Base-by-base conservation (phyloP, 2,329 filamentous ascomycete species). In the Tricladium varicosporioides region DNA sequence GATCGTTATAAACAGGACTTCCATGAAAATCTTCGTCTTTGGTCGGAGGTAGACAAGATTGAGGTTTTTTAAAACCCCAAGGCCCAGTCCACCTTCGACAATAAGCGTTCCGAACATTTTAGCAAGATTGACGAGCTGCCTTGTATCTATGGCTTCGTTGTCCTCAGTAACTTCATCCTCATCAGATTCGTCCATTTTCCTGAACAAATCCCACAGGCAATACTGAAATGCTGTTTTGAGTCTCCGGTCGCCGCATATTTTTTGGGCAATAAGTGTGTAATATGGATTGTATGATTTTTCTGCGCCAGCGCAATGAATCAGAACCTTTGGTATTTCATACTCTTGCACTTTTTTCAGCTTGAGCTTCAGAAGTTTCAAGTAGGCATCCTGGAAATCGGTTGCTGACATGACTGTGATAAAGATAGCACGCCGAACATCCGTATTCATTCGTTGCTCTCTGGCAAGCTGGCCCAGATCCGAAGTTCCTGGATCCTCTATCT, bases 371-470 rank as follows among this genome's bases (percentile, higher is more conserved):
- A 97, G 79, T 15, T 92, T 88, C 9, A 86, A 75, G 65, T 92
- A 86, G 0, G 92, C 94, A 67, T 97, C 91, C 64, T 92, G 86
- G 70, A 83, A 91, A 69, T 96, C 91, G 9, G 82, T 83, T 1
- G 91, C 90, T 10, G 89, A 92, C 79, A 97, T 89, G 58, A 99
- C 86, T 4, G 92, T 87, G 33, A 95, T 83, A 72, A 99, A 99
- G 58, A 99, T 96, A n/a, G 91, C 90, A 53, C 70, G 66, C 27
- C 70, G 66, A 46, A 72, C 64, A 49, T 72, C 70, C 5, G 70
- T 72, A 36, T 72, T 74, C 69, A 67, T 73, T 33, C 63, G 64
- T 58, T 67, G 73, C 64, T 72, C 68, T 58, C 58, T 65, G 11
- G 71, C 70, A 42, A 73, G 66, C 43, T 69, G 67, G 31, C 65